These are phyloP conservation scores for Lathyrus oleraceus DNA, from an alignment of 306 rosid genomes.

Conservation along the genomic window DNA sequence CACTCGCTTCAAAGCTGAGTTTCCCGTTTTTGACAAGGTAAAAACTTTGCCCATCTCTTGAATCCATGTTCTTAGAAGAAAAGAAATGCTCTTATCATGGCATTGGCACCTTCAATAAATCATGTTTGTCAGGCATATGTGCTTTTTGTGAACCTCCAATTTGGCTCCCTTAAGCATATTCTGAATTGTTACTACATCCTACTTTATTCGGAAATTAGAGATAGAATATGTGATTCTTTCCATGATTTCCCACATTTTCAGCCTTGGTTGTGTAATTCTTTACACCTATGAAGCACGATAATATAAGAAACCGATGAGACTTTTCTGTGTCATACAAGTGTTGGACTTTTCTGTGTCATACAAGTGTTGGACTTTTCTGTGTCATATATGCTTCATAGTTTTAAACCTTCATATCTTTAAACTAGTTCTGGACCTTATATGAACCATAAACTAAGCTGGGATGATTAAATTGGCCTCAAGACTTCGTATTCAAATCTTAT, in stretches of 20 bases:
- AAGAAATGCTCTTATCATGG: constrained; percentile 6
- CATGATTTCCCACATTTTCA: constrained; percentile 17
- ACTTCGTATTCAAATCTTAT: no score
- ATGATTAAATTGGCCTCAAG: background rate
- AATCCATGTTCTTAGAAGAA: background rate
- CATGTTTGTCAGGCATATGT: constrained; percentile 4
- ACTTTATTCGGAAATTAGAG: no score
- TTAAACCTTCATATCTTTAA: no score
- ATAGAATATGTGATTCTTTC: constrained; percentile 1
- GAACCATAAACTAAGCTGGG: constrained; percentile 14
- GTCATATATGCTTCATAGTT: no score
- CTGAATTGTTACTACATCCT: background rate
- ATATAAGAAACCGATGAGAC: no score
- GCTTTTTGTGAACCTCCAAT: constrained; percentile 3
- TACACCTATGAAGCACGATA: no score
- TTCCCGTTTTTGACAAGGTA: constrained; percentile 93
- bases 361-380: no score
- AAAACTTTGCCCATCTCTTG: background rate
- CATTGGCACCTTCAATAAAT: constrained; percentile 7
- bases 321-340: no score
- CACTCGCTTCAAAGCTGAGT: constrained; percentile 95
- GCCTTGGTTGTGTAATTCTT: no score
- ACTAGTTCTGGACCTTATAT: background rate
- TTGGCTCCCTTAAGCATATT: constrained; percentile 1
- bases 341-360: no score